Conservation (phyloP, 2,329 filamentous ascomycete genomes). For the Arthrobotrys sphaeroides region DNA sequence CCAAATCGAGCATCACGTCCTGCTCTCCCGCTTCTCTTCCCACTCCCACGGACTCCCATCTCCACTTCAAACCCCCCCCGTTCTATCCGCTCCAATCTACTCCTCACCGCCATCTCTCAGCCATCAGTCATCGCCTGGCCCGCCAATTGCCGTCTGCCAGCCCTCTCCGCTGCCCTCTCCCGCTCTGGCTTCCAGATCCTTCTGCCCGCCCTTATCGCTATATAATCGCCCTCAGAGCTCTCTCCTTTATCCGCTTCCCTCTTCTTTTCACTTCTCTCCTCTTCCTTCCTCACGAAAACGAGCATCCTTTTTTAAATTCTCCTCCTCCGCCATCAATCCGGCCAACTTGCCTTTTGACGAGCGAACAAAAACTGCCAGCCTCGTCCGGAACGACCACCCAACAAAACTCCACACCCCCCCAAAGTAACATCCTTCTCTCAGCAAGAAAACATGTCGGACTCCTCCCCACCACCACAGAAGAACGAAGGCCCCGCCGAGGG, state of each 20-base stretch:
- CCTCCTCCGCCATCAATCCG: not conserved
- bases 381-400: conserved; percentile 32
- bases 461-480: conserved; percentile 61
- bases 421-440: conserved; percentile 41
- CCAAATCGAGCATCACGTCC: conserved; percentile 1
- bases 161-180: not conserved
- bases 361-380: conserved; percentile 32
- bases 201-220: not conserved
- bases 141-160: conserved; percentile 9
- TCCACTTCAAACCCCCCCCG: not conserved
- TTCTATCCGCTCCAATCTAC: conserved; percentile 25
- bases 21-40: not conserved
- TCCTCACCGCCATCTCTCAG: conserved; percentile 3
- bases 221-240: not conserved
- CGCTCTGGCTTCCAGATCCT: conserved; percentile 27
- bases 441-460: conserved; percentile 67
- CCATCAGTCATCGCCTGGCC: conserved; percentile 20
- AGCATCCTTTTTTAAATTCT: too few relatives aligned
- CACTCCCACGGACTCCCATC: conserved; percentile 1
- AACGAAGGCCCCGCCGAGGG: conserved; percentile 62
- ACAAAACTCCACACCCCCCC: too few relatives aligned
- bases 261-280: not conserved
- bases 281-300: conserved; percentile 9
- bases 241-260: not conserved
- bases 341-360: not conserved